Evolutionary conservation across 2,329 filamentous ascomycete species (phyloP).

Genomic region (Myrmaecium sp.): DNA sequence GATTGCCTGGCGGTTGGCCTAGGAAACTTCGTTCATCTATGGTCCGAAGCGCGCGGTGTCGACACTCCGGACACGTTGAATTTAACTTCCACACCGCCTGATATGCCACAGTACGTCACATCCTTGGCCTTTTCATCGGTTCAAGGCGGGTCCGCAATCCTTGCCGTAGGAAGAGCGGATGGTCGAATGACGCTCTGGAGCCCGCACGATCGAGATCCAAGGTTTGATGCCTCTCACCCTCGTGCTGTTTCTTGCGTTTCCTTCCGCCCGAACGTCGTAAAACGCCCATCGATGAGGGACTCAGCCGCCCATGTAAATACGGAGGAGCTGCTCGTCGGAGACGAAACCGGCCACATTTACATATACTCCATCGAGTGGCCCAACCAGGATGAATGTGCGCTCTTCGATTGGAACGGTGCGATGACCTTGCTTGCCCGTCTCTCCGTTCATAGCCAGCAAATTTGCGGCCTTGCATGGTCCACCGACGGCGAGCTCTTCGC

Average conservation of each 20-base stretch:
- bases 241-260: constrained; percentile 61
- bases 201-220: constrained; percentile 48
- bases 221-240: constrained; percentile 60
- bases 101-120: constrained; percentile 41
- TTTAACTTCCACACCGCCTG: constrained; percentile 27
- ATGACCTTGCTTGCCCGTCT: constrained; percentile 66
- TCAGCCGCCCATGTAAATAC: constrained; percentile 40
- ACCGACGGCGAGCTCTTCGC: constrained; percentile 59
- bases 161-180: constrained; percentile 70
- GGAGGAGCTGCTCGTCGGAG: constrained; percentile 76
- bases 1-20: constrained; percentile 73
- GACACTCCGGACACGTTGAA: constrained; percentile 37
- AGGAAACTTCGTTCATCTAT: constrained; percentile 64
- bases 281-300: constrained; percentile 31
- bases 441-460: constrained; percentile 66
- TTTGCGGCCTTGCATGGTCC: constrained; percentile 88
- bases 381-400: constrained; percentile 38
- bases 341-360: constrained; percentile 67
- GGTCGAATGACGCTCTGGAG: constrained; percentile 66
- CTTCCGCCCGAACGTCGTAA: constrained; percentile 52
- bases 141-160: constrained; percentile 57
- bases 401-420: constrained; percentile 59
- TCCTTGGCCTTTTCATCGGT: constrained; percentile 80
- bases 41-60: constrained; percentile 63
- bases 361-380: constrained; percentile 86